Percentiles rank a stretch among this genome's conserved stretches.
These are phyloP conservation scores for Chaetomium tenue DNA, from an alignment of 495 filamentous ascomycete genomes.

Conservation along the genomic window DNA sequence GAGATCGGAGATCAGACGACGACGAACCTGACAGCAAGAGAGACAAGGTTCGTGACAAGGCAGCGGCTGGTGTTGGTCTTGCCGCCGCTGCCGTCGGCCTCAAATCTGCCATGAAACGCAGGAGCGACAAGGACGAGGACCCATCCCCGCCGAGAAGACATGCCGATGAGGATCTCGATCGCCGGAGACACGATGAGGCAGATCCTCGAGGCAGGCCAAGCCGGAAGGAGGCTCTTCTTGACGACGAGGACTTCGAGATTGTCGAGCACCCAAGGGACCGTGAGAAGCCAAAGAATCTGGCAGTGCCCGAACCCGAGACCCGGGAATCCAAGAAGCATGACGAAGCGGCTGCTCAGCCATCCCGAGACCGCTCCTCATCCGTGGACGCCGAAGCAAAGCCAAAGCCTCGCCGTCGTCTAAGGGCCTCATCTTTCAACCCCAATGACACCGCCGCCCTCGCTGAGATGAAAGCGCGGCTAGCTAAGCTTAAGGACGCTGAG, in stretches of 20 bases:
- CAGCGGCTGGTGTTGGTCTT: constrained; percentile 37
- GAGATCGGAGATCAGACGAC: constrained; percentile 23
- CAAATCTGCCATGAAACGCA: constrained; percentile 32
- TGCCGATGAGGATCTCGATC: constrained; percentile 27
- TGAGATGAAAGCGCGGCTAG: constrained; percentile 49
- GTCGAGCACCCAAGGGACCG: constrained; percentile 36
- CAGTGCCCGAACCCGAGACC: constrained; percentile 28
- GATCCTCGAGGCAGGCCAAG: constrained; percentile 23
- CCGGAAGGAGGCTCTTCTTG: constrained; percentile 33
- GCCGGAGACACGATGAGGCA: constrained; percentile 18
- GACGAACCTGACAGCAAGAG: constrained; percentile 35
- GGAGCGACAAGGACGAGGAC: constrained; percentile 35
- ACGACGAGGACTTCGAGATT: constrained; percentile 41
- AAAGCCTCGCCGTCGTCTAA: constrained; percentile 35
- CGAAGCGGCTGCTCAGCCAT: constrained; percentile 16
- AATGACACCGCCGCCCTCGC: constrained; percentile 49
- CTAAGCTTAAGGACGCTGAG: constrained; percentile 23
- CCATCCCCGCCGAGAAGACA: constrained; percentile 28
- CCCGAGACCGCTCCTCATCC: constrained; percentile 27
- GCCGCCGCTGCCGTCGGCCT: constrained; percentile 45
- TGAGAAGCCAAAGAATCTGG: constrained; percentile 27
- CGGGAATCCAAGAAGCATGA: constrained; percentile 24
- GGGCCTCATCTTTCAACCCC: constrained; percentile 48
- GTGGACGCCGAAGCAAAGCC: constrained; percentile 32
- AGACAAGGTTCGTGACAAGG: constrained; percentile 38